phyloP scores from a whole-genome alignment of 2,329 filamentous ascomycete genomes.

The Venturia asperata region DNA sequence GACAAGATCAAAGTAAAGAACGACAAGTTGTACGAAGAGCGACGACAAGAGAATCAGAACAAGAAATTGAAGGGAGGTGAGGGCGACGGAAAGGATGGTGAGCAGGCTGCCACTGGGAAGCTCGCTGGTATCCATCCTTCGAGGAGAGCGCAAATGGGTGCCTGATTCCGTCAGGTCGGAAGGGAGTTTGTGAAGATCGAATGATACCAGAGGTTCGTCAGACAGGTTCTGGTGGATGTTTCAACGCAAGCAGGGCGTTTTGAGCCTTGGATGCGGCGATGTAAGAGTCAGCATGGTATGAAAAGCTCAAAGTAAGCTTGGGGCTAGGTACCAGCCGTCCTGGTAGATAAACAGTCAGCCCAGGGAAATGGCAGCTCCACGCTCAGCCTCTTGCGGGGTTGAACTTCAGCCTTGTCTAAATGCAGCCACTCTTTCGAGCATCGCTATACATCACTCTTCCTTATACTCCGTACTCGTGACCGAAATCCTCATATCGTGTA shows the following conservation, averaged over 20 bases:
- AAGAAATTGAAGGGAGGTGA: conserved; percentile 6
- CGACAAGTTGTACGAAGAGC: conserved; percentile 66
- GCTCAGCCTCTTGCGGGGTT: conserved; percentile 9
- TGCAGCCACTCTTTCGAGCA: neutral
- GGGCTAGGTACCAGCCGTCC: too few relatives aligned
- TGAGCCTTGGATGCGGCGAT: too few relatives aligned
- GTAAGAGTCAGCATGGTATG: too few relatives aligned
- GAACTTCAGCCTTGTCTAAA: neutral
- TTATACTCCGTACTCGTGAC: neutral
- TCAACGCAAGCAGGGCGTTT: too few relatives aligned
- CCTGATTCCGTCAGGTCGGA: neutral
- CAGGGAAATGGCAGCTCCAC: too few relatives aligned
- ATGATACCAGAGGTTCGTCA: too few relatives aligned
- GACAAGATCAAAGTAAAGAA: conserved; percentile 83
- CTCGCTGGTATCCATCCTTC: conserved; percentile 9
- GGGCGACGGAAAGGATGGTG: neutral
- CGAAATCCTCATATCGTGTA: neutral
- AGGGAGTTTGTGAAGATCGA: too few relatives aligned
- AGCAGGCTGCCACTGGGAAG: neutral
- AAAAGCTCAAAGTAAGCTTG: too few relatives aligned
- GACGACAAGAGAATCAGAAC: conserved; percentile 35
- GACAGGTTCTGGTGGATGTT: too few relatives aligned
- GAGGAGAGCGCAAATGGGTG: conserved; percentile 11
- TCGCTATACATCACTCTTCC: neutral
- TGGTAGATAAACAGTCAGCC: too few relatives aligned